phyloP scores from a whole-genome alignment of 805 yeast genomes.

The Candida qinlingensis region DNA sequence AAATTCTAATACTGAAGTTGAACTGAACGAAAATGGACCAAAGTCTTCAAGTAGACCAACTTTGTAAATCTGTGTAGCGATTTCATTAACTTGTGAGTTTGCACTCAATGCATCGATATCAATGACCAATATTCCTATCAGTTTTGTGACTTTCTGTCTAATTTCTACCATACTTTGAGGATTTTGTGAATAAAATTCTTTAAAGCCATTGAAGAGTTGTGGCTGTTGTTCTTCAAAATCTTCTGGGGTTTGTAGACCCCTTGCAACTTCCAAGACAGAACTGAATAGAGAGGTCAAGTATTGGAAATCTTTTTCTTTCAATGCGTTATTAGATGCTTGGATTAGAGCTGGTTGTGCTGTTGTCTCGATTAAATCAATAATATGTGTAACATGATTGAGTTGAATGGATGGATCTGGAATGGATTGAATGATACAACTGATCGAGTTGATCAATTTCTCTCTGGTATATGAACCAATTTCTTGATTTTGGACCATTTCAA shows the following conservation, averaged over 20 bases:
- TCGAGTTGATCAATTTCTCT: conserved; percentile 56
- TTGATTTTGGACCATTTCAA: conserved; percentile 39
- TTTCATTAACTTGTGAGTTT: conserved; percentile 53
- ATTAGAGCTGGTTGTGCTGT: conserved; percentile 14
- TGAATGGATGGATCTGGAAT: conserved; percentile 42
- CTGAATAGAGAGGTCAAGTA: conserved; percentile 52
- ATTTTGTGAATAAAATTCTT: conserved; percentile 22
- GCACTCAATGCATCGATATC: conserved; percentile 32
- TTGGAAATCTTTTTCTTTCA: conserved; percentile 29
- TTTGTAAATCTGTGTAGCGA: conserved; percentile 56
- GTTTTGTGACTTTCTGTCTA: conserved; percentile 33
- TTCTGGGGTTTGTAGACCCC: conserved; percentile 57
- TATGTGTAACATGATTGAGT: conserved; percentile 30
- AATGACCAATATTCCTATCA: conserved; percentile 36
- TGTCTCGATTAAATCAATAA: conserved; percentile 28
- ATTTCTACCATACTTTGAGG: conserved; percentile 49
- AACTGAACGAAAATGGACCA: conserved; percentile 61
- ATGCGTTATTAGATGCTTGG: conserved; percentile 7
- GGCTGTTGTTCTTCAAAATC: conserved; percentile 36
- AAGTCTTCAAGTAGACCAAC: conserved; percentile 59
- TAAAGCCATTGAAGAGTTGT: conserved; percentile 14
- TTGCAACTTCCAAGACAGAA: conserved; percentile 67
- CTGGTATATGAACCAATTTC: conserved; percentile 41
- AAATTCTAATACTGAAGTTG: conserved; percentile 36
- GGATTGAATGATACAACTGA: conserved; percentile 57